Conservation (phyloP, 2,329 filamentous ascomycete genomes). For the Alternaria tenuissima region DNA sequence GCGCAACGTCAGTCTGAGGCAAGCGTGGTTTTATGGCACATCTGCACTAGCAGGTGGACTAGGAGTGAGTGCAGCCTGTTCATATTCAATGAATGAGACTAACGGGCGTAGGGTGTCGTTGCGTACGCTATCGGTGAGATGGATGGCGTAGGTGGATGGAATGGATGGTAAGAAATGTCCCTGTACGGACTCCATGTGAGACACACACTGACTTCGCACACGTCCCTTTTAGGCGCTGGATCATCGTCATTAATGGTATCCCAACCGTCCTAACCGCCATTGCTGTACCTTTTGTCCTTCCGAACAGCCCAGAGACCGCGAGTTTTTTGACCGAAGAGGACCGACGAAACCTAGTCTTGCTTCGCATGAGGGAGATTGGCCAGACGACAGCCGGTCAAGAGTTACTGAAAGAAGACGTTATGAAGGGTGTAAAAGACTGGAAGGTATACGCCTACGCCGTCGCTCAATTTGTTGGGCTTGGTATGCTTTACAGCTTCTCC, state of each 20-base stretch:
- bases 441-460: slow-evolving; percentile 44
- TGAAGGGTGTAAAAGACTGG: slow-evolving; percentile 55
- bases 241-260: slow-evolving; percentile 45
- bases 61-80: slow-evolving; percentile 41
- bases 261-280: slow-evolving; percentile 49
- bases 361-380: slow-evolving; percentile 51
- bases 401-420: slow-evolving; percentile 56
- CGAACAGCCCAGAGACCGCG: slow-evolving; percentile 56
- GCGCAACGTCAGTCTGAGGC: slow-evolving; percentile 59
- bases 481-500: slow-evolving; percentile 38
- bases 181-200: too few relatives aligned
- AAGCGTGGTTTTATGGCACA: slow-evolving; percentile 62
- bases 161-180: slow-evolving; percentile 23
- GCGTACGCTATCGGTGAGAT: slow-evolving; percentile 40
- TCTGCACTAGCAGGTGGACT: slow-evolving; percentile 64
- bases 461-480: slow-evolving; percentile 55
- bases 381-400: slow-evolving; percentile 57
- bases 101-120: slow-evolving; percentile 25
- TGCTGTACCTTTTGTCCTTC: slow-evolving; percentile 59
- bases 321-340: slow-evolving; percentile 38
- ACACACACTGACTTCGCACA: too few relatives aligned
- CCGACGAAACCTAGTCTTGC: slow-evolving; percentile 27
- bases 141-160: slow-evolving; percentile 31
- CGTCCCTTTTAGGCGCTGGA: slow-evolving; percentile 22
- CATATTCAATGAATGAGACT: background rate